Percentiles rank a stretch among this genome's conserved stretches.
phyloP scores from a whole-genome alignment of 106 monocot genomes.

The Allium cepa region DNA sequence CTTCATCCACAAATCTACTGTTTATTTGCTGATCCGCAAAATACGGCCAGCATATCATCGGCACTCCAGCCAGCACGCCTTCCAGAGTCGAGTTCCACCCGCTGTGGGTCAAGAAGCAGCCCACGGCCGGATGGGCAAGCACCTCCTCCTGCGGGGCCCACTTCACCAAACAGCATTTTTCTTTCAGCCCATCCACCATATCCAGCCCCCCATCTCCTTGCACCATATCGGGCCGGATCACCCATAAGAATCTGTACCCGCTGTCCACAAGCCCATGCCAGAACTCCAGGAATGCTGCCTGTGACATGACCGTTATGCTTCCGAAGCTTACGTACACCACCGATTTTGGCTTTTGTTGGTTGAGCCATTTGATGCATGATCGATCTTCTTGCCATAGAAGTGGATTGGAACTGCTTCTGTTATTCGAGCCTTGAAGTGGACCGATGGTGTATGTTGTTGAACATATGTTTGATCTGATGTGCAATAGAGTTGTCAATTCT shows the following conservation, averaged over 20 bases:
- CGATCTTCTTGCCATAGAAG: constrained; percentile 10
- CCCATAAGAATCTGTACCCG: constrained; percentile 51
- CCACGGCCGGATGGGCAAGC: constrained; percentile 21
- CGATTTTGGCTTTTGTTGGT: not conserved
- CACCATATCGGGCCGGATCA: constrained; percentile 26
- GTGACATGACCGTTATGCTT: constrained; percentile 5
- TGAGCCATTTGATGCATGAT: constrained; percentile 3
- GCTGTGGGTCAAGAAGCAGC: constrained; percentile 23
- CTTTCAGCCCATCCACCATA: constrained; percentile 5
- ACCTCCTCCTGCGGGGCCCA: constrained; percentile 23
- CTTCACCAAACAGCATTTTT: constrained; percentile 10
- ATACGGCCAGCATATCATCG: constrained; percentile 63
- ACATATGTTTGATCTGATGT: not conserved
- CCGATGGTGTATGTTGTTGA: constrained; percentile 4
- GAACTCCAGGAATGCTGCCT: not conserved
- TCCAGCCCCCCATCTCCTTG: not conserved
- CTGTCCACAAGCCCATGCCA: constrained; percentile 15
- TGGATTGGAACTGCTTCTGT: not conserved
- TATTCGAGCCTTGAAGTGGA: not conserved
- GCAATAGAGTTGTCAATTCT: not conserved
- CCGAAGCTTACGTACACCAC: constrained; percentile 16
- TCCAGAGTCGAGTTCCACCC: constrained; percentile 33
- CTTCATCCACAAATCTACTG: constrained; percentile 25
- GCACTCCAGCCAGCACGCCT: constrained; percentile 37
- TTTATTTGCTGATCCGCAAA: constrained; percentile 21